Evolutionary conservation across 1,284 basidiomycete species (phyloP).

Genomic region (Lentinula novae-zelandiae): DNA sequence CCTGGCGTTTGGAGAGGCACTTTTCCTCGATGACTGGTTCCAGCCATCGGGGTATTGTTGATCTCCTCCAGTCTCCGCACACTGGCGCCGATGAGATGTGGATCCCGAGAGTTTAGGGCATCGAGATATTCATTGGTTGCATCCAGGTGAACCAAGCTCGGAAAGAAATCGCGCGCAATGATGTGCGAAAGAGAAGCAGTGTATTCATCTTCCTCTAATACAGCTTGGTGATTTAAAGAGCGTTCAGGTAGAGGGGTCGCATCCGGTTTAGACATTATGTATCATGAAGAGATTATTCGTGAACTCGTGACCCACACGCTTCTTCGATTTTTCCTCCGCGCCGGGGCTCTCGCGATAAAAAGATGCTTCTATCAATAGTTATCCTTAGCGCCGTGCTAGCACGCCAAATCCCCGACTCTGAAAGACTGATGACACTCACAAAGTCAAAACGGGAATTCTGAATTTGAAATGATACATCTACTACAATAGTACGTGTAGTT

Average conservation of each 20-base stretch:
- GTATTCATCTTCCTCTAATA: constrained; percentile 96
- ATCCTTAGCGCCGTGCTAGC: too few species aligned
- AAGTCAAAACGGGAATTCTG: too few species aligned
- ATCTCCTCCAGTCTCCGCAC: constrained; percentile 71
- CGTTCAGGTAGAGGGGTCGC: constrained; percentile 27
- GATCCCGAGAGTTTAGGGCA: constrained; percentile 71
- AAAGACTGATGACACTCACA: too few species aligned
- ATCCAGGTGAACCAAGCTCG: constrained; percentile 82
- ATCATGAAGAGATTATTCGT: not conserved
- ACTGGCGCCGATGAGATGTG: constrained; percentile 66
- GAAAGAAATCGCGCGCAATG: constrained; percentile 97
- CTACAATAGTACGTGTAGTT: too few species aligned
- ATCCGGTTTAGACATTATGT: constrained; percentile 18
- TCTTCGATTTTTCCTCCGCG: not conserved
- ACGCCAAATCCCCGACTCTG: too few species aligned
- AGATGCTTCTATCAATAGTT: not conserved
- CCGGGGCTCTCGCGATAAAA: not conserved
- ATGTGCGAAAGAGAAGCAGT: constrained; percentile 89
- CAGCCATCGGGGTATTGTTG: constrained; percentile 43
- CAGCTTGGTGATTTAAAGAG: constrained; percentile 67
- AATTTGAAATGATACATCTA: too few species aligned
- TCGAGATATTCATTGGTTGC: constrained; percentile 84
- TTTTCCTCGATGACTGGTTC: constrained; percentile 26
- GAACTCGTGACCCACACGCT: not conserved
- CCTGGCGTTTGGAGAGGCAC: constrained; percentile 50